Conservation (phyloP, 2,329 filamentous ascomycete species). For the Beauveria rudraprayagi region DNA sequence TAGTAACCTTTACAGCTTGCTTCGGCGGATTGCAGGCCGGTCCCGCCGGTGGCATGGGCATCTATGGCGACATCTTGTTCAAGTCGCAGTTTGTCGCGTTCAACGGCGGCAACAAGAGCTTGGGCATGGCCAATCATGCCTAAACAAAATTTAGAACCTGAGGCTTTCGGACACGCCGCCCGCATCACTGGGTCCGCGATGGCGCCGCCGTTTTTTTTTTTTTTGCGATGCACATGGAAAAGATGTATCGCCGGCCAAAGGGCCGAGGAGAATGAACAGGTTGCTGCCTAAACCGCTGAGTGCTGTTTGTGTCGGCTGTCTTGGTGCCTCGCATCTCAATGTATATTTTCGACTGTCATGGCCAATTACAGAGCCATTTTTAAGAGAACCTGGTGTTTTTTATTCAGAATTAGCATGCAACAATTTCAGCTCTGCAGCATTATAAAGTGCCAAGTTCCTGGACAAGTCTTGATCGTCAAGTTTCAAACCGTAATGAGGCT, state of each 20-base stretch:
- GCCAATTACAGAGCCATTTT: neutral
- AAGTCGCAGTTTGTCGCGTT: constrained; percentile 53
- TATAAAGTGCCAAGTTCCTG: neutral
- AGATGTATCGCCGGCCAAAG: neutral
- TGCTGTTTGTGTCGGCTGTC: neutral
- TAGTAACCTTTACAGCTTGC: constrained; percentile 36
- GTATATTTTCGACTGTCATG: neutral
- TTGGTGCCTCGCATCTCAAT: neutral
- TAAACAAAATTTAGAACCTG: neutral
- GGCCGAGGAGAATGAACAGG: neutral
- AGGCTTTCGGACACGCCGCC: neutral
- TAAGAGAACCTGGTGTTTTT: no score
- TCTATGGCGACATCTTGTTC: constrained; percentile 56
- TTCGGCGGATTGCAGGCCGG: constrained; percentile 61
- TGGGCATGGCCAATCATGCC: constrained; percentile 38
- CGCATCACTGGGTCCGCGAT: neutral
- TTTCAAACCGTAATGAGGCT: neutral
- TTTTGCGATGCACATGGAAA: neutral
- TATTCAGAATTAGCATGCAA: no score
- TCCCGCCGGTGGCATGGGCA: constrained; percentile 42
- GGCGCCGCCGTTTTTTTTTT: neutral
- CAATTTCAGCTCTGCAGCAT: neutral
- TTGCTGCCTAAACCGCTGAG: neutral
- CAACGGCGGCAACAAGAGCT: constrained; percentile 45
- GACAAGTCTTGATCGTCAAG: neutral